Evolutionary conservation across 345 rosid species (phyloP).

Genomic region (Citrus sp.): DNA sequence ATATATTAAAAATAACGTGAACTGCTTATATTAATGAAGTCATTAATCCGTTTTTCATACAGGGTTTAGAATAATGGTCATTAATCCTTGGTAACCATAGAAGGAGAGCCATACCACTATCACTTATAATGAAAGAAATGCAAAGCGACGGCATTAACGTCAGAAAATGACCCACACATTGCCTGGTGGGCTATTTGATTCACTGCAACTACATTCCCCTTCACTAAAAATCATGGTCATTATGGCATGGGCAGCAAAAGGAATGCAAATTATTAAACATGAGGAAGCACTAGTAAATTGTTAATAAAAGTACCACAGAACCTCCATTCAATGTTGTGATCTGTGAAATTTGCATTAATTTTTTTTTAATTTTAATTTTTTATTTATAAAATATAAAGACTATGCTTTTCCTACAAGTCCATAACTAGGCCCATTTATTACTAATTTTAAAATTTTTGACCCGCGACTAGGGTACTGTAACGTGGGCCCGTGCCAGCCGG

Average conservation of each 20-base stretch:
- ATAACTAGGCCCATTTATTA: too few species aligned
- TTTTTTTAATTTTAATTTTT: too few species aligned
- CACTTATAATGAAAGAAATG: neutral
- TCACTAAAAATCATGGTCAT: neutral
- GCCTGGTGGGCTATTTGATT: neutral
- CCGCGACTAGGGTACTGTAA: rapidly evolving
- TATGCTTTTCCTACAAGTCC: rapidly evolving
- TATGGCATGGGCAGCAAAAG: neutral
- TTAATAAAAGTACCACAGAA: neutral
- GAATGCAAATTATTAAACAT: neutral
- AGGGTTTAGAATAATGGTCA: neutral
- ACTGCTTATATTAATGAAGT: neutral
- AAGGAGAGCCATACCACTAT: neutral
- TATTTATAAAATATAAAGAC: too few species aligned
- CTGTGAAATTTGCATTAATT: too few species aligned
- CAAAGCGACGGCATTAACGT: neutral
- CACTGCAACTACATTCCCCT: neutral
- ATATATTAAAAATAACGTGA: neutral
- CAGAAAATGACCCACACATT: neutral
- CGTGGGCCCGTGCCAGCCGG: too few species aligned
- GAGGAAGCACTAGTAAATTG: neutral
- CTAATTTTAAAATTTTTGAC: too few species aligned
- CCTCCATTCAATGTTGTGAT: neutral
- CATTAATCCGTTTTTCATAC: neutral
- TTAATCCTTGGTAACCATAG: neutral